These are phyloP conservation scores for Cladosporium sphaerospermum DNA, from an alignment of 2,329 filamentous ascomycete genomes.

Conservation along the genomic window DNA sequence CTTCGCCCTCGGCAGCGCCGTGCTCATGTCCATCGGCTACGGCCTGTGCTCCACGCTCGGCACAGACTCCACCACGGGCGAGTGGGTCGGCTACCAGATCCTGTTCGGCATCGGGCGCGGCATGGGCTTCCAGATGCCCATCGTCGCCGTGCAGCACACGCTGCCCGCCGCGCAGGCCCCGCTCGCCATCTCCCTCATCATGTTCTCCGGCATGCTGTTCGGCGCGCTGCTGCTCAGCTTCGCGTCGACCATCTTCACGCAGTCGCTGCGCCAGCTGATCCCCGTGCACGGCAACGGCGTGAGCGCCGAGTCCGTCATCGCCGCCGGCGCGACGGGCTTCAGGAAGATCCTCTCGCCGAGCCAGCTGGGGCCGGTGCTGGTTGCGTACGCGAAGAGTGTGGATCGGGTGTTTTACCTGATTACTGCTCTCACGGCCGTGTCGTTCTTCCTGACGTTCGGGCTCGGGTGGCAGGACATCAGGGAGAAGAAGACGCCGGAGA, in stretches of 20 bases:
- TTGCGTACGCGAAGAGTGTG: slow-evolving; percentile 38
- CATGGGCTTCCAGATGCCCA: slow-evolving; percentile 14
- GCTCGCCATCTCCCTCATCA: slow-evolving; percentile 25
- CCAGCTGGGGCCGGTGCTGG: slow-evolving; percentile 33
- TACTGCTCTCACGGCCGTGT: slow-evolving; percentile 22
- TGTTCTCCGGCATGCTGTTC: slow-evolving; percentile 28
- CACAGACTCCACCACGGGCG: slow-evolving; percentile 35
- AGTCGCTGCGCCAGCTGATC: slow-evolving; percentile 33
- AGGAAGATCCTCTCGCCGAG: slow-evolving; percentile 26
- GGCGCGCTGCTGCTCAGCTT: slow-evolving; percentile 28
- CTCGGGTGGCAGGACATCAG: slow-evolving; percentile 46
- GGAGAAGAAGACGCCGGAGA: slow-evolving; percentile 8
- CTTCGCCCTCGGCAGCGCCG: slow-evolving; percentile 14
- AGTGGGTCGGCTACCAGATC: slow-evolving; percentile 51
- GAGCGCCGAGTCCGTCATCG: slow-evolving; percentile 31
- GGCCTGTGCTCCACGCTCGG: slow-evolving; percentile 31
- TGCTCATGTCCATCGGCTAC: slow-evolving; percentile 16
- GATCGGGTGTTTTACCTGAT: slow-evolving; percentile 37
- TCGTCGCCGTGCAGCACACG: slow-evolving; percentile 26
- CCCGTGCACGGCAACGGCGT: slow-evolving; percentile 26
- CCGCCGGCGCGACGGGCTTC: slow-evolving; percentile 40
- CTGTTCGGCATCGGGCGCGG: slow-evolving; percentile 40
- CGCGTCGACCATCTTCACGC: slow-evolving; percentile 27
- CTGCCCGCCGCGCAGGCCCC: slow-evolving; percentile 22
- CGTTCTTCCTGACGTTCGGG: slow-evolving; percentile 36